Evolutionary conservation across 1,284 basidiomycete genomes (phyloP).

Genomic region (Laetiporus sulphureus): DNA sequence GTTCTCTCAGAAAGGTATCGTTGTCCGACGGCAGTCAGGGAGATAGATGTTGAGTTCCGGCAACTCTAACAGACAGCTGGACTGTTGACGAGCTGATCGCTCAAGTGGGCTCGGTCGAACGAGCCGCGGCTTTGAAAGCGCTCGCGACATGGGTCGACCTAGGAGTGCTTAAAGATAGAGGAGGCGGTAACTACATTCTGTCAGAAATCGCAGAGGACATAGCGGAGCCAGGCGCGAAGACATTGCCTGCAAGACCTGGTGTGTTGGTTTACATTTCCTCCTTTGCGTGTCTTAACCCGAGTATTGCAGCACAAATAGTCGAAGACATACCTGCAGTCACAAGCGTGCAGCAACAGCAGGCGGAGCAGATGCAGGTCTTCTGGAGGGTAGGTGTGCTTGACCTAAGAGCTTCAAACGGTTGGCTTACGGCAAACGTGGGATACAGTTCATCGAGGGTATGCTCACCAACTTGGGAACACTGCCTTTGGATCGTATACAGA

Average conservation of each 20-base stretch:
- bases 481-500: constrained; percentile 71
- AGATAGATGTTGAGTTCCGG: too few species aligned
- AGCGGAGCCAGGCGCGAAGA: constrained; percentile 8
- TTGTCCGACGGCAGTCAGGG: constrained; percentile 4
- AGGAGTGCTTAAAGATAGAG: constrained; percentile 71
- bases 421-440: too few species aligned
- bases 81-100: constrained; percentile 57
- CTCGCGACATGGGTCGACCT: constrained; percentile 79
- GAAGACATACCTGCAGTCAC: constrained; percentile 47
- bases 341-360: constrained; percentile 67
- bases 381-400: constrained; percentile 59
- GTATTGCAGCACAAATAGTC: constrained; percentile 21
- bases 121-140: constrained; percentile 60
- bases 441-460: constrained; percentile 82
- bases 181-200: constrained; percentile 48
- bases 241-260: constrained; percentile 16
- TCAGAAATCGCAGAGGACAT: constrained; percentile 51
- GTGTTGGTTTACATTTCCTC: not conserved
- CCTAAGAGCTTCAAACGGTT: too few species aligned
- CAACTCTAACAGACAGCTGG: constrained; percentile 64
- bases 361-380: constrained; percentile 78
- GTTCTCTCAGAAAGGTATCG: constrained; percentile 66
- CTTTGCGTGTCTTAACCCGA: not conserved
- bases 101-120: constrained; percentile 59
- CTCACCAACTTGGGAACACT: constrained; percentile 75